Conservation (phyloP, 208 protist species). For the Trypanosoma vivax region DNA sequence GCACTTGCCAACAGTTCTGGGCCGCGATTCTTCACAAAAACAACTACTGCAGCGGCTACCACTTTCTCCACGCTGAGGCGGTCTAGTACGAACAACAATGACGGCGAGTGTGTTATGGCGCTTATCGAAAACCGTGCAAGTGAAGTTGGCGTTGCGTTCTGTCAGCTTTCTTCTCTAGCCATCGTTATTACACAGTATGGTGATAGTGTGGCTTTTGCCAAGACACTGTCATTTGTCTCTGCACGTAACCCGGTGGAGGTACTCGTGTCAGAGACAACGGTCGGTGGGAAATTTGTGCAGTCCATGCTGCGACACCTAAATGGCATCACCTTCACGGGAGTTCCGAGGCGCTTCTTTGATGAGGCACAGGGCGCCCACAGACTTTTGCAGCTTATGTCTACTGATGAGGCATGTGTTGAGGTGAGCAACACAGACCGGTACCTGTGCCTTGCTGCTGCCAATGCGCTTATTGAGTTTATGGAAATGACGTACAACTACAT, state of each 20-base stretch:
- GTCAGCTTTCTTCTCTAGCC: constrained; percentile 44
- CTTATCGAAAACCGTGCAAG: constrained; percentile 61
- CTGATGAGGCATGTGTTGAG: constrained; percentile 20
- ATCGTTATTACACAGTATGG: constrained; percentile 70
- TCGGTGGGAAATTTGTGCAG: constrained; percentile 47
- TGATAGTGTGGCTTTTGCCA: constrained; percentile 66
- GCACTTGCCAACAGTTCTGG: neutral
- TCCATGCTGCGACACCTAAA: constrained; percentile 51
- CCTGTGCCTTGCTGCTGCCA: constrained; percentile 67
- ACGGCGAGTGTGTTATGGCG: constrained; percentile 50
- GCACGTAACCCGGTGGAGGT: constrained; percentile 70
- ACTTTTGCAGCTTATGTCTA: constrained; percentile 48
- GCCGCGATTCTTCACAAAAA: neutral
- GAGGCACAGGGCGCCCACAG: constrained; percentile 50
- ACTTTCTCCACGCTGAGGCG: constrained; percentile 14
- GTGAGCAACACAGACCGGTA: constrained; percentile 62
- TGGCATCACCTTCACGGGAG: constrained; percentile 63
- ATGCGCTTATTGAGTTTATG: constrained; percentile 69
- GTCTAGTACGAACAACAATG: constrained; percentile 10
- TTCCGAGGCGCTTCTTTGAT: constrained; percentile 70
- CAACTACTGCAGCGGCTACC: neutral
- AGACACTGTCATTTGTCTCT: constrained; percentile 57
- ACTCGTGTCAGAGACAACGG: constrained; percentile 51
- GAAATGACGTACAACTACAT: constrained; percentile 65
- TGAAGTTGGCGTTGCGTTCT: constrained; percentile 74